Percentiles rank a stretch among this genome's conserved stretches.
Evolutionary conservation across 441 rosid genomes (phyloP).

Genomic region (Populus hybrid): DNA sequence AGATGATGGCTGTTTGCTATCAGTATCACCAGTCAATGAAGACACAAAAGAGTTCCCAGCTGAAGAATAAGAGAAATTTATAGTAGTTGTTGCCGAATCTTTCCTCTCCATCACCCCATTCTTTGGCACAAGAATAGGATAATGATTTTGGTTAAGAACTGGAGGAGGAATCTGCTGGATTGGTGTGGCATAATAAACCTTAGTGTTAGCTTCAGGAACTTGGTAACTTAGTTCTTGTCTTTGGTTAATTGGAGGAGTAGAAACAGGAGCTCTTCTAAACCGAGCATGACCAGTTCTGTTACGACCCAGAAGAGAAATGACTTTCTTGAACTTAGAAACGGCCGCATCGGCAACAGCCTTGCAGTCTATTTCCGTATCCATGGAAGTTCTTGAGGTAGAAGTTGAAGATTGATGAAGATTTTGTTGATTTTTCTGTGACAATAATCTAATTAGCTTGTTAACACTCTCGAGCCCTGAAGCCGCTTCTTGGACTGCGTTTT

Average conservation of each 20-base stretch:
- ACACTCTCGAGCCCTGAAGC: constrained; percentile 80
- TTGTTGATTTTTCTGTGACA: constrained; percentile 37
- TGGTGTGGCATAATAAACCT: constrained; percentile 53
- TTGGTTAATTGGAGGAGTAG: constrained; percentile 5
- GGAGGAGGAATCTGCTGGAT: constrained; percentile 60
- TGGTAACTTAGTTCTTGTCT: constrained; percentile 13
- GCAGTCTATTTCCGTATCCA: constrained; percentile 54
- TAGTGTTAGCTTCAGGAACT: constrained; percentile 18
- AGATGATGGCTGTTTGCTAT: constrained; percentile 42
- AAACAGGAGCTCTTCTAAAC: constrained; percentile 53
- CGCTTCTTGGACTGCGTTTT: constrained; percentile 75
- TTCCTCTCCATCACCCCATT: constrained; percentile 34
- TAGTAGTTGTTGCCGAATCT: constrained; percentile 45
- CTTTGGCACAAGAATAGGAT: constrained; percentile 18
- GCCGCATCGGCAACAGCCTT: constrained; percentile 42
- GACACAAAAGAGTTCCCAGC: constrained; percentile 47
- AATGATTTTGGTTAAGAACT: constrained; percentile 21
- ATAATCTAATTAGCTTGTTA: constrained; percentile 59
- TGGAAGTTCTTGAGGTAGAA: constrained; percentile 24
- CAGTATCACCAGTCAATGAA: constrained; percentile 44
- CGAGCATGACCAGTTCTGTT: constrained; percentile 92
- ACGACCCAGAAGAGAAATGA: constrained; percentile 75
- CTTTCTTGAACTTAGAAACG: constrained; percentile 69
- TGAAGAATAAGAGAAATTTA: constrained; percentile 61
- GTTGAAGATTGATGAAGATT: constrained; percentile 29